Conservation (phyloP, 768 basidiomycete genomes). For the Boletus subcaerulescens region DNA sequence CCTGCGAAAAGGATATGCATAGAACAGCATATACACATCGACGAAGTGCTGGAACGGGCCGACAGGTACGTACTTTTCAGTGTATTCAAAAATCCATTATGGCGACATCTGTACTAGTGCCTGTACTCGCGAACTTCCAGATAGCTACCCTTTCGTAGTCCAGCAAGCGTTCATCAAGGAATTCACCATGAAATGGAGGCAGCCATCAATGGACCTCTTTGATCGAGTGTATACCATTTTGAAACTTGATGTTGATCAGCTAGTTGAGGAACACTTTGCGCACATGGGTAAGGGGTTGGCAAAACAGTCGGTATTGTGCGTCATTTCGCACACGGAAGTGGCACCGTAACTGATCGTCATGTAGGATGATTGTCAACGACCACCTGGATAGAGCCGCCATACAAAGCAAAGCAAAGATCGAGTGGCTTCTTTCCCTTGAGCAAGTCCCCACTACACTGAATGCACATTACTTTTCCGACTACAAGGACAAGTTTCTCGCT, state of each 20-base stretch:
- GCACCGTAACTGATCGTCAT: background rate
- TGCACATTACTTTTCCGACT: slow-evolving; percentile 45
- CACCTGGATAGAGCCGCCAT: slow-evolving; percentile 44
- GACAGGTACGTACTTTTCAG: background rate
- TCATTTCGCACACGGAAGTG: background rate
- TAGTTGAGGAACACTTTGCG: slow-evolving; percentile 49
- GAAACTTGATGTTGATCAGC: slow-evolving; percentile 32
- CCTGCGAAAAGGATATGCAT: background rate
- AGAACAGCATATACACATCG: slow-evolving; percentile 36
- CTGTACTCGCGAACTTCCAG: slow-evolving; percentile 64
- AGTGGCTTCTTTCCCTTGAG: slow-evolving; percentile 49
- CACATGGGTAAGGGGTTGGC: slow-evolving; percentile 49
- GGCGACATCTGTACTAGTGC: slow-evolving; percentile 24
- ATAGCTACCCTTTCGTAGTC: slow-evolving; percentile 60
- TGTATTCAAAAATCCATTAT: background rate
- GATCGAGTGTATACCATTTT: slow-evolving; percentile 36
- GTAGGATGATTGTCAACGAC: slow-evolving; percentile 44
- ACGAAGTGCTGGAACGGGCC: slow-evolving; percentile 45
- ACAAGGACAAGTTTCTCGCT: slow-evolving; percentile 44
- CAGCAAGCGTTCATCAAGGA: slow-evolving; percentile 46
- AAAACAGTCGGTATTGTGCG: slow-evolving; percentile 45
- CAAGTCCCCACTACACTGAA: slow-evolving; percentile 46
- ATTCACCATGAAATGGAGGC: slow-evolving; percentile 44
- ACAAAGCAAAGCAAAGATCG: slow-evolving; percentile 37
- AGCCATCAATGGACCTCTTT: slow-evolving; percentile 45